phyloP scores from a whole-genome alignment of 2,329 filamentous ascomycete genomes.

The Fusarium dimerum region DNA sequence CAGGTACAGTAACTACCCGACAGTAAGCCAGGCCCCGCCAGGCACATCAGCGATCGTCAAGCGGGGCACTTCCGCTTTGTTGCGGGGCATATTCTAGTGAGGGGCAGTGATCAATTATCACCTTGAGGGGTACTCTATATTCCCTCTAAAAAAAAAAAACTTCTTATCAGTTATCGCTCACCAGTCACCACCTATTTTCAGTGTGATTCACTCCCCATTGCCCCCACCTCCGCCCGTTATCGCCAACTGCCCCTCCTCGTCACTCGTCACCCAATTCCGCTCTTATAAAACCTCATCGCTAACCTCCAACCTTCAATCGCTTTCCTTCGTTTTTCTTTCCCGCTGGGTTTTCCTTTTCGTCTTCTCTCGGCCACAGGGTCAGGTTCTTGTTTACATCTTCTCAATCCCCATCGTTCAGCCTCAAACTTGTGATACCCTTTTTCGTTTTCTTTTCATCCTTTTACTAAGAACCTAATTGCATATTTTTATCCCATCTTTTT shows the following conservation, averaged over 20 bases:
- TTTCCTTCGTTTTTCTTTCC: background rate
- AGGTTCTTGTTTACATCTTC: background rate
- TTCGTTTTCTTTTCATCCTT: background rate
- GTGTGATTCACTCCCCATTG: too few species aligned
- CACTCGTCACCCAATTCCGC: background rate
- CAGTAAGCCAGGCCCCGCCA: too few species aligned
- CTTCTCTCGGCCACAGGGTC: background rate
- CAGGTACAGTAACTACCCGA: too few species aligned
- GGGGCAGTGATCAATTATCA: background rate
- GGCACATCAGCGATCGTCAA: too few species aligned
- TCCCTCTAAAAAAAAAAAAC: background rate
- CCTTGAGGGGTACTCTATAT: too few species aligned
- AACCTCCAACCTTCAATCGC: slow-evolving; percentile 1
- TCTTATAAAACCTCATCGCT: slow-evolving; percentile 13
- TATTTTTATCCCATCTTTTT: background rate
- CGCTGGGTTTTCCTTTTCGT: background rate
- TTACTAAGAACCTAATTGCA: too few species aligned
- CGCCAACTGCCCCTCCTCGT: background rate
- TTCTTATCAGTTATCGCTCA: slow-evolving; percentile 1
- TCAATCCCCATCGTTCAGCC: background rate
- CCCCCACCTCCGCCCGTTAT: slow-evolving; percentile 8
- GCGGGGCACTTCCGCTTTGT: slow-evolving; percentile 1
- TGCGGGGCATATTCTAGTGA: slow-evolving; percentile 15
- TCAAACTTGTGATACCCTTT: slow-evolving; percentile 4
- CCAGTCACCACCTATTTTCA: background rate